Evolutionary conservation across 2,329 filamentous ascomycete genomes (phyloP), one percentile per base, ranked within the genome.

Genomic region (Ceratocystis ficicola): DNA sequence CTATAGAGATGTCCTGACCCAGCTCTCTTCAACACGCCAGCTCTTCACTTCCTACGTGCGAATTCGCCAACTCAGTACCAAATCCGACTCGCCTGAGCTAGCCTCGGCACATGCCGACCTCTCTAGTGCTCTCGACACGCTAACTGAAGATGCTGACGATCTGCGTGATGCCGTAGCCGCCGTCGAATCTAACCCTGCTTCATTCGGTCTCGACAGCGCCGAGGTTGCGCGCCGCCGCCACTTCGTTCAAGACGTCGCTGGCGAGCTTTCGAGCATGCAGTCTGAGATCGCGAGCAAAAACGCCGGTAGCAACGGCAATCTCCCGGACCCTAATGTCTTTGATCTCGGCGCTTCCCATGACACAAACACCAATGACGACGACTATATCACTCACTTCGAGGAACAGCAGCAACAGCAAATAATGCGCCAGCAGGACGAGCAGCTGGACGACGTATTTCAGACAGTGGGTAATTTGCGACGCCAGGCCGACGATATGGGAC

Each of bases 21-120:
- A 95, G 68, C 86, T 99, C 69, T 83, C 87, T 70, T 85, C 84
- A 15, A 88, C 90, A 64, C 87, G 93, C 8, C 87, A 92, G 64
- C 86, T 96, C 66, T 96, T 96, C 80, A 86, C 89, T 69, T 96
- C 92, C 17, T 99, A 96, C 79, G 83, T 96, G 55, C 93, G 94
- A 73, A 99, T 99, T 77, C 90, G 91, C 73, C 94, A 91, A 59
- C 86, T 95, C 30, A 83, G 86, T 67, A 86, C 86, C 50, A 82
- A 84, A 7, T 77, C 86, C 15, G 80, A 81, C 55, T 92, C 89
- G 20, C 91, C 90, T 12, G 94, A 99, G 74, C 89, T 99, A 68
- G 84, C 89, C 73, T 85, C 87, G 64, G 93, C 88, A 59, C 83
- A 86, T 66, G 74, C 82, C 66, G 88, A 92, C 70, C 86, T 94